phyloP scores from a whole-genome alignment of 2,329 filamentous ascomycete species.

The Aspergillus versicolor region DNA sequence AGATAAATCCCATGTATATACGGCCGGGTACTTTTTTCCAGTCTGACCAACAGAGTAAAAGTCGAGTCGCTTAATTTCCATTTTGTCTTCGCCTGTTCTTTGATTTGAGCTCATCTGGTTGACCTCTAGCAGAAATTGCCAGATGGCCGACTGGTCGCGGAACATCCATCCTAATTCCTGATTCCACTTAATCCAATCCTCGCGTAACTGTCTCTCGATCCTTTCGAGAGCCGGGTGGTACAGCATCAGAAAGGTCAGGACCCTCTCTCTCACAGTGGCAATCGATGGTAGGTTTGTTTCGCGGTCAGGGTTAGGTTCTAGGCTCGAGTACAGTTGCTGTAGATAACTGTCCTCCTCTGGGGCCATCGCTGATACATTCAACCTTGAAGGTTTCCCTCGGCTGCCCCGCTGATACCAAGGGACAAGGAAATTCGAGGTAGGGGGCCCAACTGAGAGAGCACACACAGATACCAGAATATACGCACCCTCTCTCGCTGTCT shows the following conservation, averaged over 20 bases:
- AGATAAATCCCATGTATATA: conserved; percentile 3
- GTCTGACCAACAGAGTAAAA: background rate
- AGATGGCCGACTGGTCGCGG: conserved; percentile 3
- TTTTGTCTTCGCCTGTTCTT: background rate
- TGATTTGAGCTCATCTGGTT: background rate
- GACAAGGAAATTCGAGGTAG: background rate
- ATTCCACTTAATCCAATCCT: background rate
- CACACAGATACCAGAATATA: background rate
- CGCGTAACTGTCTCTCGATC: background rate
- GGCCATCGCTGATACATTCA: background rate
- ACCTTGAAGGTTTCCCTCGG: background rate
- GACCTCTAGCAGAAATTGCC: background rate
- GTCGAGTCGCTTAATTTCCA: background rate
- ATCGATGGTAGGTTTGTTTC: too few relatives aligned
- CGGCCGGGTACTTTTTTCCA: background rate
- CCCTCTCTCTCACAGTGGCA: background rate
- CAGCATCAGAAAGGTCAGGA: background rate
- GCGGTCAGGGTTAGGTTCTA: background rate
- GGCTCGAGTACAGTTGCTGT: background rate
- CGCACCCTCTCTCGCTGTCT: background rate
- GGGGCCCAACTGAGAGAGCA: background rate
- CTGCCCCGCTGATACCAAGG: background rate
- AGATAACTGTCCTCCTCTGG: background rate
- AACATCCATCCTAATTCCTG: conserved; percentile 1
- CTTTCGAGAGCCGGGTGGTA: background rate